Percentiles rank a stretch among this genome's conserved stretches.
phyloP scores from a whole-genome alignment of 176 grass and related monocot genomes.

The Aegilops speltoides region DNA sequence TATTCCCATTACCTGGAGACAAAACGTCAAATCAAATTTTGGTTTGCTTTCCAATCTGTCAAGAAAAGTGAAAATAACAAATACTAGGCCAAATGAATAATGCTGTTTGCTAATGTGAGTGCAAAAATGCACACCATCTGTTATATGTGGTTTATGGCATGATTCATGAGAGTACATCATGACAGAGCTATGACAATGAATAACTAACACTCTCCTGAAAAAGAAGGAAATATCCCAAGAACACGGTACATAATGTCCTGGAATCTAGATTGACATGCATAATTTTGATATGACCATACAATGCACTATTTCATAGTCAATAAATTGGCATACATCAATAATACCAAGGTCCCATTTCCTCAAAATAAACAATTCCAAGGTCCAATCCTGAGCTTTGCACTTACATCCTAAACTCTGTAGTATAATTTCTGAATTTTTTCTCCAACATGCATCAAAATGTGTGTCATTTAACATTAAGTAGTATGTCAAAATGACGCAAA shows the following conservation, averaged over 20 bases:
- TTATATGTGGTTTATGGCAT: background rate
- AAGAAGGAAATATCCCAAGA: background rate
- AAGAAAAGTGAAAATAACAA: slow-evolving; percentile 18
- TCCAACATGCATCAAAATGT: background rate
- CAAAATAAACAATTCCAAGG: background rate
- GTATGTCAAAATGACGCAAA: background rate
- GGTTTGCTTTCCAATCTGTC: slow-evolving; percentile 27
- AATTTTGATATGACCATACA: background rate
- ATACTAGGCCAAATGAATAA: background rate
- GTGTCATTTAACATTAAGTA: background rate
- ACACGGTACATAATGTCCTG: background rate
- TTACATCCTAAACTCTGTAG: background rate
- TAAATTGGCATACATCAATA: slow-evolving; percentile 3
- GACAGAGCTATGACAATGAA: background rate
- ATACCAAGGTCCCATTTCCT: background rate
- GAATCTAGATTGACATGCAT: background rate
- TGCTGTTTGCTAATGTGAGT: background rate
- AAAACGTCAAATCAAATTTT: slow-evolving; percentile 28
- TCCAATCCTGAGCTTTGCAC: background rate
- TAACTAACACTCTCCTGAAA: background rate
- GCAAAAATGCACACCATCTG: background rate
- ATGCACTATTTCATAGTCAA: background rate
- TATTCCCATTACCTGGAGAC: slow-evolving; percentile 89
- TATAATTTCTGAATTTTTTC: background rate
- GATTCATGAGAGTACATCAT: slow-evolving; percentile 11